phyloP scores from a whole-genome alignment of 306 rosid genomes.

The Vigna reflexopilosa region DNA sequence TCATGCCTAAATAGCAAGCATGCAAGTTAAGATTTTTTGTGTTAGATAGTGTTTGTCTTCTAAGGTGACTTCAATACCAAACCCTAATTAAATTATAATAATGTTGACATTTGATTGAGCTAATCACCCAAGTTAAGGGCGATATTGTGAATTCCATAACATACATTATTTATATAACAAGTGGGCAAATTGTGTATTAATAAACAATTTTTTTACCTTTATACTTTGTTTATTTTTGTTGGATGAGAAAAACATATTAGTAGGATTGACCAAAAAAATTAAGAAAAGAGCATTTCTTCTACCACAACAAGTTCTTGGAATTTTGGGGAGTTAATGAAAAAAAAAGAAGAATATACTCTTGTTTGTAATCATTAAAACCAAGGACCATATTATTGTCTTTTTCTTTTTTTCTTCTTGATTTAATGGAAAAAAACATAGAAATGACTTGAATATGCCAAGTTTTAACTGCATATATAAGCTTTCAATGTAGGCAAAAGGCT shows the following conservation, averaged over 20 bases:
- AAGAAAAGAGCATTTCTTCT: background rate
- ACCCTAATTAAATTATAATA: conserved; percentile 1
- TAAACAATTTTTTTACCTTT: background rate
- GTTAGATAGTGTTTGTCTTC: background rate
- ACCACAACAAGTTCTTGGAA: background rate
- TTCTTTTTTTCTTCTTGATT: background rate
- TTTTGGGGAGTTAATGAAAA: background rate
- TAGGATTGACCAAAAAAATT: background rate
- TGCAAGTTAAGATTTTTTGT: conserved; percentile 23
- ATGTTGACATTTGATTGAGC: background rate
- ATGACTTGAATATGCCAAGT: background rate
- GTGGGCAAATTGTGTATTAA: conserved; percentile 15
- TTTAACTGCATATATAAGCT: background rate
- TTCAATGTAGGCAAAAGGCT: background rate
- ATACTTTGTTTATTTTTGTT: conserved; percentile 10
- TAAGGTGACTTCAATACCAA: background rate
- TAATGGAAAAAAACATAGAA: background rate
- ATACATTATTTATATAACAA: conserved; percentile 31
- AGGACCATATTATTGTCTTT: background rate
- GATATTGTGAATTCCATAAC: conserved; percentile 12
- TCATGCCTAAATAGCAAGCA: background rate
- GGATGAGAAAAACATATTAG: conserved; percentile 20
- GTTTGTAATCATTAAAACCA: background rate
- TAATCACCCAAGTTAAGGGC: conserved; percentile 22
- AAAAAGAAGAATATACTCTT: background rate